Evolutionary conservation across 768 basidiomycete species (phyloP).

Genomic region (Tylopilus vinaceipallidus): DNA sequence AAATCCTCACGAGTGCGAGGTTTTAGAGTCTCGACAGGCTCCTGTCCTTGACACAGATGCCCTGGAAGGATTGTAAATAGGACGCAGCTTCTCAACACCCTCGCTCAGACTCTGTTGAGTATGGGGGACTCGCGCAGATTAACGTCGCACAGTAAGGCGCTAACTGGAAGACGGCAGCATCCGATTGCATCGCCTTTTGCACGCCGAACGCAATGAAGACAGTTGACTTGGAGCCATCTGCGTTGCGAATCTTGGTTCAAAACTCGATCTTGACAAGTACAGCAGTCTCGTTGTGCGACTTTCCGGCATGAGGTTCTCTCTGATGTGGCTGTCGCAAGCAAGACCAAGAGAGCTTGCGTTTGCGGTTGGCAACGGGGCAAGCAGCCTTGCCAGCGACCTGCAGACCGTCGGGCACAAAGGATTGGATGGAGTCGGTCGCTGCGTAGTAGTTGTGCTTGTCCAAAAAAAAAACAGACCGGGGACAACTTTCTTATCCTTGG

Average conservation of each 20-base stretch:
- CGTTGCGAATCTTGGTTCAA: slow-evolving; percentile 83
- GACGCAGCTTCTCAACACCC: slow-evolving; percentile 82
- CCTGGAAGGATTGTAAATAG: slow-evolving; percentile 87
- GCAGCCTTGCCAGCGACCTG: slow-evolving; percentile 99
- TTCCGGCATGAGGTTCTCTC: slow-evolving; percentile 83
- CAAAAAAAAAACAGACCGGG: no score
- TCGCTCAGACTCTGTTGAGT: slow-evolving; percentile 88
- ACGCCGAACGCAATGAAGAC: slow-evolving; percentile 90
- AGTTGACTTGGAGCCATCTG: slow-evolving; percentile 81
- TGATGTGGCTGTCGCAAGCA: slow-evolving; percentile 98
- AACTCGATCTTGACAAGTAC: slow-evolving; percentile 82
- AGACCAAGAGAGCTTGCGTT: slow-evolving; percentile 99
- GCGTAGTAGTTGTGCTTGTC: no score
- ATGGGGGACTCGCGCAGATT: slow-evolving; percentile 41
- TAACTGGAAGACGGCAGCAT: slow-evolving; percentile 95
- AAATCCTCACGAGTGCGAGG: slow-evolving; percentile 97
- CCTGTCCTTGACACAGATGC: slow-evolving; percentile 96
- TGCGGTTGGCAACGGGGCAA: slow-evolving; percentile 98
- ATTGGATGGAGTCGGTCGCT: no score
- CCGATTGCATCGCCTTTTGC: slow-evolving; percentile 99
- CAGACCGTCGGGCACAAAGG: no score
- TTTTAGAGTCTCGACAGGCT: slow-evolving; percentile 97
- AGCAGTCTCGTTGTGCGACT: slow-evolving; percentile 86
- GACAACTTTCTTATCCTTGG: slow-evolving; percentile 90
- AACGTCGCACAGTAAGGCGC: slow-evolving; percentile 11